Evolutionary conservation across 2,329 filamentous ascomycete genomes (phyloP).

Genomic region (Aspergillus tanneri): DNA sequence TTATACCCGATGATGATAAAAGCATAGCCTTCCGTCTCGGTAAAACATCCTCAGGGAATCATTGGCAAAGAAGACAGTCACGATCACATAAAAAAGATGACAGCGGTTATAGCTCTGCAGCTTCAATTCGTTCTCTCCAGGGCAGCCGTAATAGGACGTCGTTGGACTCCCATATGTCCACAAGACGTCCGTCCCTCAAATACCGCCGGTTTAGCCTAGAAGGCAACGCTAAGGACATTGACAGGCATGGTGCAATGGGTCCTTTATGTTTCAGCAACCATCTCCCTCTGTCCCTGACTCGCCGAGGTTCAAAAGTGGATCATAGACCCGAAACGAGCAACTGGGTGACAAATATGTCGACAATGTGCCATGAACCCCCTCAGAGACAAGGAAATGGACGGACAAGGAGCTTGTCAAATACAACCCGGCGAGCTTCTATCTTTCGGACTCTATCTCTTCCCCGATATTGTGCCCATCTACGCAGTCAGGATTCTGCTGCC

Average conservation of each 20-base stretch:
- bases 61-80: constrained; percentile 19
- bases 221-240: constrained; percentile 13
- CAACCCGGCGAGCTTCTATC: not conserved
- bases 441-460: constrained; percentile 7
- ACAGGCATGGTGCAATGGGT: constrained; percentile 4
- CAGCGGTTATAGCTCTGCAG: constrained; percentile 41
- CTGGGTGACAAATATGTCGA: constrained; percentile 11
- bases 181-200: constrained; percentile 1
- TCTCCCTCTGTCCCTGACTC: constrained; percentile 20
- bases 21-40: constrained; percentile 11
- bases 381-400: constrained; percentile 6
- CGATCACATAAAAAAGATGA: constrained; percentile 35
- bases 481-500: constrained; percentile 9
- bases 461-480: constrained; percentile 17
- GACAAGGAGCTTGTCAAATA: constrained; percentile 15
- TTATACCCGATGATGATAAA: constrained; percentile 21
- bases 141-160: constrained; percentile 25
- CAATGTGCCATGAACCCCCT: constrained; percentile 17
- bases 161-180: constrained; percentile 28
- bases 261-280: constrained; percentile 3
- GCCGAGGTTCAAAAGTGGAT: constrained; percentile 14
- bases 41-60: constrained; percentile 13
- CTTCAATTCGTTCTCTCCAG: constrained; percentile 32
- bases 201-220: constrained; percentile 19
- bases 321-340: constrained; percentile 17